Percentiles rank a stretch among this genome's conserved stretches.
These are phyloP conservation scores for Retiboletus flavoniger DNA, from an alignment of 1,284 basidiomycete species.

Conservation along the genomic window DNA sequence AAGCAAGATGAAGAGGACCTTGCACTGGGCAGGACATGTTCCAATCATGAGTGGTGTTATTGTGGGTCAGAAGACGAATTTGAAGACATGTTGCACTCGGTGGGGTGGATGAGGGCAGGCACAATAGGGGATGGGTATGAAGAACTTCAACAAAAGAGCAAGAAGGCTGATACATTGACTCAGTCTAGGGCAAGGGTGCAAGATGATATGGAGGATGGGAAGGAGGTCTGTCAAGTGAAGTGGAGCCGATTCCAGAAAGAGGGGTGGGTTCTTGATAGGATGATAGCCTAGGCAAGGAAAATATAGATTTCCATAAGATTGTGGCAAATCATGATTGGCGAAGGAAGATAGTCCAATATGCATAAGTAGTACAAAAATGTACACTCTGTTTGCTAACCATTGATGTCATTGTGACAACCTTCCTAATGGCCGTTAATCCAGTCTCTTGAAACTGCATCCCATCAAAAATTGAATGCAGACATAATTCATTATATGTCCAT, in stretches of 20 bases:
- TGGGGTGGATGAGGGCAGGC: slow-evolving; percentile 47
- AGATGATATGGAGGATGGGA: slow-evolving; percentile 41
- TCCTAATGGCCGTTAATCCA: no score
- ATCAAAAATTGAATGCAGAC: no score
- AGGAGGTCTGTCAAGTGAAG: slow-evolving; percentile 53
- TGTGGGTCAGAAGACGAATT: slow-evolving; percentile 84
- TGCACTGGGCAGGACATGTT: slow-evolving; percentile 70
- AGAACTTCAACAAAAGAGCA: slow-evolving; percentile 65
- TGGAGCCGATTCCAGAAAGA: slow-evolving; percentile 77
- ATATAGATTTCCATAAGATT: no score
- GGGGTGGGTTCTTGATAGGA: slow-evolving; percentile 54
- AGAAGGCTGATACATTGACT: slow-evolving; percentile 60
- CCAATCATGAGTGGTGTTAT: slow-evolving; percentile 53
- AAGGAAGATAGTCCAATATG: no score
- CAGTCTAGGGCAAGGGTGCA: slow-evolving; percentile 44
- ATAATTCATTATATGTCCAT: no score
- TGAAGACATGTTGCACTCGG: slow-evolving; percentile 69
- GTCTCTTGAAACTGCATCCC: no score
- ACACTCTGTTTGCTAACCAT: no score
- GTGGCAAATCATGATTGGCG: no score
- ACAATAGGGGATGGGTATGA: slow-evolving; percentile 69
- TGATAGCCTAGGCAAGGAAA: slow-evolving; percentile 16
- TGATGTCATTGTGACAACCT: no score
- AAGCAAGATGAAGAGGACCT: slow-evolving; percentile 86
- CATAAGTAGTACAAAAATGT: no score